Base-by-base conservation (phyloP, 257 asterid genomes). In the Nicotiana noctiflora region DNA sequence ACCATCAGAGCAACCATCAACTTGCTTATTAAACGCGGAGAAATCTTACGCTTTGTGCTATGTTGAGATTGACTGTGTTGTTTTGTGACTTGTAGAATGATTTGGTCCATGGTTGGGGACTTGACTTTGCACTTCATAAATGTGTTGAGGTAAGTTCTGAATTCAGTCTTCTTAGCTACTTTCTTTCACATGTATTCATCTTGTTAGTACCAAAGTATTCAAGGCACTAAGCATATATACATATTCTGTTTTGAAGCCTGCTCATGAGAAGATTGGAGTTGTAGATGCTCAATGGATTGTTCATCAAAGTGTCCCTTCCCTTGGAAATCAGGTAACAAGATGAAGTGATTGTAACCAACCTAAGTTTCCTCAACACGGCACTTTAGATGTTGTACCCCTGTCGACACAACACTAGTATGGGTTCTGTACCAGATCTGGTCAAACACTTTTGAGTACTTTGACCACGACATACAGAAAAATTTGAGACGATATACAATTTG, bases 51-150 rank as follows among this genome's bases (percentile, higher is more conserved):
- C 59, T 19, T 70, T 40, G 19, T 70, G 7, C 32, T 11, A 19
- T 70, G 19, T 49, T 72, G 14, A 72, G 23, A 72, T 72, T 23
- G 78, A 72, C 40, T 49, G 4, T 72, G 13, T 49, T 49, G 23
- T 72, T 46, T 23, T 72, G 14, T 72, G 60, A 49, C 60, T 67
- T 89, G 88, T 80, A 94, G 98, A 94, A 94, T 68, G 98, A 94
- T 87, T 84, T 94, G 86, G 90, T 94, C 46, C 98, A 94, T 44
- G 98, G 98, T 68, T 94, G 98, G 98, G 98, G 98, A 52, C 92
- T 94, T 8, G 98, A 94, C 86, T 86, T 93, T 2, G 95, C 97
- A 37, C 92, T 94, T 83, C 96, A 83, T 84, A 88, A 79, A 68
- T 94, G 98, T 15, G 94, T 93, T 37, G 91, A 92, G 95, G 98